Percentiles rank a stretch among this genome's conserved stretches.
These are phyloP conservation scores for Phialophora chinensis DNA, from an alignment of 2,329 filamentous ascomycete genomes.

Conservation along the genomic window DNA sequence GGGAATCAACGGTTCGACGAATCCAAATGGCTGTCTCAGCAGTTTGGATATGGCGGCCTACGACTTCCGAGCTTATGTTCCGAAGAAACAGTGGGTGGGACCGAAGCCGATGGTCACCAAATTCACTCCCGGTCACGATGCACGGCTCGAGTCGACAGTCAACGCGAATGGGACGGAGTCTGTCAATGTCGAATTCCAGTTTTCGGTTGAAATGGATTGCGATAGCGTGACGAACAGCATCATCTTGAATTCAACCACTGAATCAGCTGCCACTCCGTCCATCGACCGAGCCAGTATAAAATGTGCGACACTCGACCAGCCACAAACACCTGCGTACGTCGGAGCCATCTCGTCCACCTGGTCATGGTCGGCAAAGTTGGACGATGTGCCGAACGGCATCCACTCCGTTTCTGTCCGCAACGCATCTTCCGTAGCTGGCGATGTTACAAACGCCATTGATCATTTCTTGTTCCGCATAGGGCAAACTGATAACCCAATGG, in stretches of 20 bases:
- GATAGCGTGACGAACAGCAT: slow-evolving; percentile 59
- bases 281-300: slow-evolving; percentile 54
- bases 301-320: slow-evolving; percentile 52
- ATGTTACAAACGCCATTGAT: slow-evolving; percentile 60
- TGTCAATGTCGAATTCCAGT: slow-evolving; percentile 61
- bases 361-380: slow-evolving; percentile 60
- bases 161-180: slow-evolving; percentile 49
- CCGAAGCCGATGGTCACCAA: slow-evolving; percentile 65
- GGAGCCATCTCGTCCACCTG: slow-evolving; percentile 62
- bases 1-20: slow-evolving; percentile 54
- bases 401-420: slow-evolving; percentile 65
- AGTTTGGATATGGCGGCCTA: slow-evolving; percentile 60
- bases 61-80: slow-evolving; percentile 67
- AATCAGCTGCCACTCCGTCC: slow-evolving; percentile 51
- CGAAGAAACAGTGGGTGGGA: slow-evolving; percentile 55
- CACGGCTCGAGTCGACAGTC: slow-evolving; percentile 58
- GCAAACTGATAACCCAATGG: slow-evolving; percentile 62
- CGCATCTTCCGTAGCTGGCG: slow-evolving; percentile 49
- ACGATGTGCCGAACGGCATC: slow-evolving; percentile 63
- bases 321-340: slow-evolving; percentile 49
- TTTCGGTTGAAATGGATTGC: slow-evolving; percentile 67
- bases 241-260: slow-evolving; percentile 60
- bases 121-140: slow-evolving; percentile 67
- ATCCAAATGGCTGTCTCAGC: slow-evolving; percentile 62
- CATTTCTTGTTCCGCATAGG: slow-evolving; percentile 68